A percentile compares a stretch with the other conserved stretches of the same genome.
phyloP scores from a whole-genome alignment of 345 rosid genomes.

The Kernera saxatilis region DNA sequence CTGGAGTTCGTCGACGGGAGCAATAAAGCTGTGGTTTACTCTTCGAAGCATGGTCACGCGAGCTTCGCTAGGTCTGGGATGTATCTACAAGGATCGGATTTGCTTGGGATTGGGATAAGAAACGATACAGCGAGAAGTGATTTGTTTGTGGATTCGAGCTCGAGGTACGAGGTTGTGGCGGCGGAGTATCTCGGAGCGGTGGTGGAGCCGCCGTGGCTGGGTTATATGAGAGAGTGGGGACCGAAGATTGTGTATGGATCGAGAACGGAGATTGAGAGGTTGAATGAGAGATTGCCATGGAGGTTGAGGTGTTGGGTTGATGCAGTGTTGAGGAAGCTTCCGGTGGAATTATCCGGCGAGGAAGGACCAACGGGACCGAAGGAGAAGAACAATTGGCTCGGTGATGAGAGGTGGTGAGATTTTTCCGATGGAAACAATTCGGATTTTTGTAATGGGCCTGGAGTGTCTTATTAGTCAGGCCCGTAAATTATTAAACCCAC shows the following conservation, averaged over 20 bases:
- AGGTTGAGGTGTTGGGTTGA: constrained; percentile 35
- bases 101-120: constrained; percentile 65
- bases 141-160: constrained; percentile 55
- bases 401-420: constrained; percentile 74
- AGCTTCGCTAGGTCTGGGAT: constrained; percentile 62
- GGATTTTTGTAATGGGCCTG: background rate
- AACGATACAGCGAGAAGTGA: constrained; percentile 59
- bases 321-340: constrained; percentile 47
- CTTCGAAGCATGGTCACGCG: constrained; percentile 74
- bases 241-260: constrained; percentile 58
- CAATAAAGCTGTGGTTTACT: constrained; percentile 63
- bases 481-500: background rate
- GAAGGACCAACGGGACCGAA: constrained; percentile 93
- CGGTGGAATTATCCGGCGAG: constrained; percentile 67
- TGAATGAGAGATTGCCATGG: constrained; percentile 42
- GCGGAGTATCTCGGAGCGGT: constrained; percentile 66
- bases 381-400: constrained; percentile 86
- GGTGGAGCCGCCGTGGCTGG: constrained; percentile 73
- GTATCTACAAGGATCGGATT: constrained; percentile 60
- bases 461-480: background rate
- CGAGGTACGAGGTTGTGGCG: constrained; percentile 53
- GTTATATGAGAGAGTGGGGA: constrained; percentile 91
- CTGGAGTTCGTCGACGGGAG: constrained; percentile 55
- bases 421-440: background rate
- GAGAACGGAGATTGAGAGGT: constrained; percentile 51